Conservation (phyloP, 1,284 basidiomycete genomes). For the Cryptococcus sp. region DNA sequence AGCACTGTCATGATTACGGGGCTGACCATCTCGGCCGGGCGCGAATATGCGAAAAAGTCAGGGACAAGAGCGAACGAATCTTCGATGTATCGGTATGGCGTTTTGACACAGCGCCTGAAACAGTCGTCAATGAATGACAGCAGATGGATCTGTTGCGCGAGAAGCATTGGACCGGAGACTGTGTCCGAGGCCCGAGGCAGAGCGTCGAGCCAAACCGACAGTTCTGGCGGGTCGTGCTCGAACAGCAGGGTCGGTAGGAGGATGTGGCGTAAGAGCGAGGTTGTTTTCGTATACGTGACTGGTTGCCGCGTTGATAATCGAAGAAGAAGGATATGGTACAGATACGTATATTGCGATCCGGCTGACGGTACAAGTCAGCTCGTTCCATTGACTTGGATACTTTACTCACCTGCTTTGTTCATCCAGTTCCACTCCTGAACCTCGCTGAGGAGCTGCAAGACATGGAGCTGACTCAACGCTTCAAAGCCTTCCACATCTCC, state of each 20-base stretch:
- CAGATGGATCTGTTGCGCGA: conserved; percentile 65
- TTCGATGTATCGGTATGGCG: conserved; percentile 85
- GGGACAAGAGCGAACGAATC: conserved; percentile 55
- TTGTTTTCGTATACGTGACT: conserved; percentile 62
- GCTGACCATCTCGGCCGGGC: conserved; percentile 57
- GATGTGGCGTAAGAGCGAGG: conserved; percentile 62
- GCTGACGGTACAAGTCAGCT: conserved; percentile 30
- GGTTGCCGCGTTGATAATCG: conserved; percentile 60
- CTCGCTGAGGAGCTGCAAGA: conserved; percentile 68
- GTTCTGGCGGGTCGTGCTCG: conserved; percentile 74
- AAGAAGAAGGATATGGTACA: conserved; percentile 69
- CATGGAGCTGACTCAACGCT: conserved; percentile 71
- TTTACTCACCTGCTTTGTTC: conserved; percentile 65
- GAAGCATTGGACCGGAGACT: conserved; percentile 56
- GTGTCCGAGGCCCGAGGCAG: conserved; percentile 54
- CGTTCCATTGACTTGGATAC: background rate
- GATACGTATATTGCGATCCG: conserved; percentile 54
- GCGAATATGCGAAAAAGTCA: conserved; percentile 19
- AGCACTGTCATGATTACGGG: conserved; percentile 73
- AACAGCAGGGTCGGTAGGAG: conserved; percentile 75
- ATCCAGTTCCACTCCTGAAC: conserved; percentile 77
- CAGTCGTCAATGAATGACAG: conserved; percentile 83
- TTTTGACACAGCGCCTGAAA: conserved; percentile 76
- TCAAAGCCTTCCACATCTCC: conserved; percentile 59
- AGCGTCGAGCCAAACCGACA: conserved; percentile 72